A percentile compares a stretch with the other conserved stretches of the same genome.
Evolutionary conservation across 2,329 filamentous ascomycete genomes (phyloP).

Genomic region (Clonostachys rosea): DNA sequence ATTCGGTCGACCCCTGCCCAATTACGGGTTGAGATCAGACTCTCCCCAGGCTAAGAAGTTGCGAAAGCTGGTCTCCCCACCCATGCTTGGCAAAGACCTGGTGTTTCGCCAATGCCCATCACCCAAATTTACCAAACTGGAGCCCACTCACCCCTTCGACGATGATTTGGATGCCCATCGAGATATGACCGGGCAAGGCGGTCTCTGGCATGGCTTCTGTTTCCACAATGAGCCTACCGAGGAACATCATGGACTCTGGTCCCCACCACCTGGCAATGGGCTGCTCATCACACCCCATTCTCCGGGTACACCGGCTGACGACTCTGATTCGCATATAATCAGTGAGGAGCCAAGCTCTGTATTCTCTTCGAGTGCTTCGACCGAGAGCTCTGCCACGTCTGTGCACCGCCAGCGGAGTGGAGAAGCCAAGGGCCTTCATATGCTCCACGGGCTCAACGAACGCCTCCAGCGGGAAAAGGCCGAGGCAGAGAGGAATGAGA

Average conservation of each 20-base stretch:
- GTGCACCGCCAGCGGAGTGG: slow-evolving; percentile 18
- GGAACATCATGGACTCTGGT: not conserved
- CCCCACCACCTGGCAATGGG: slow-evolving; percentile 3
- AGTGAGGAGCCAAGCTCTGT: slow-evolving; percentile 32
- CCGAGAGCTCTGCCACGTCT: slow-evolving; percentile 8
- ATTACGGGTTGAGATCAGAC: slow-evolving; percentile 27
- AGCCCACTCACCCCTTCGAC: slow-evolving; percentile 65
- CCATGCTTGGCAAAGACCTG: slow-evolving; percentile 83
- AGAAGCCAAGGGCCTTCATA: slow-evolving; percentile 38
- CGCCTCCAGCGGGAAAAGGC: slow-evolving; percentile 27
- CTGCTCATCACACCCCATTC: slow-evolving; percentile 47
- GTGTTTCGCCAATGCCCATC: slow-evolving; percentile 77
- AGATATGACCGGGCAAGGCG: slow-evolving; percentile 51
- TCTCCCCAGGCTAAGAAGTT: slow-evolving; percentile 23
- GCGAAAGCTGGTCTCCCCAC: slow-evolving; percentile 60
- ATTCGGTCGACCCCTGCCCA: slow-evolving; percentile 39
- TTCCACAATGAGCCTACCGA: slow-evolving; percentile 31
- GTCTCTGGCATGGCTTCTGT: slow-evolving; percentile 77
- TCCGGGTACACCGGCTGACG: slow-evolving; percentile 33
- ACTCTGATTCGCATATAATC: slow-evolving; percentile 28
- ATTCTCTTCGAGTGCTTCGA: slow-evolving; percentile 13
- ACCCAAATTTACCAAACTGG: slow-evolving; percentile 79
- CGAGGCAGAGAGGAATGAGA: slow-evolving; percentile 45
- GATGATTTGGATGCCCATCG: slow-evolving; percentile 44
- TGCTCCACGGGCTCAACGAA: slow-evolving; percentile 47